These are phyloP conservation scores for Pyricularia sp. DNA, from an alignment of 2,329 filamentous ascomycete species.

Conservation along the genomic window DNA sequence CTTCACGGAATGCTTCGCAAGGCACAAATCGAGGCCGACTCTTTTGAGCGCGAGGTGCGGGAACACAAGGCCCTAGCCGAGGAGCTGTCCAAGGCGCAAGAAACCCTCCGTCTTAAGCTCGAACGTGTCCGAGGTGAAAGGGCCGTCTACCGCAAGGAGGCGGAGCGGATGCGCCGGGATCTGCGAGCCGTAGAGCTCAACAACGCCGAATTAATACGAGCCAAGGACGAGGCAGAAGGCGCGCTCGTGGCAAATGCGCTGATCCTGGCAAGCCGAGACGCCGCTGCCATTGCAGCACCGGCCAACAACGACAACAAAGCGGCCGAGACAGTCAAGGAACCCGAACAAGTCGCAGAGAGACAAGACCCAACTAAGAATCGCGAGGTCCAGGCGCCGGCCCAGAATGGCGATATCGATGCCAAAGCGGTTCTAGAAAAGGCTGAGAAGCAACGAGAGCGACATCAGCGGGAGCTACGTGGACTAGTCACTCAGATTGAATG, in stretches of 20 bases:
- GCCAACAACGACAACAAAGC: background rate
- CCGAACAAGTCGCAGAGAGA: background rate
- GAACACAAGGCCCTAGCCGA: constrained; percentile 56
- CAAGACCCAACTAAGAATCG: background rate
- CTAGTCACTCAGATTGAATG: constrained; percentile 83
- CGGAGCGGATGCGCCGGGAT: constrained; percentile 41
- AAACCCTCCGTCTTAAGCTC: constrained; percentile 51
- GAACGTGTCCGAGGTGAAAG: constrained; percentile 56
- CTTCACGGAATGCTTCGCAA: constrained; percentile 48
- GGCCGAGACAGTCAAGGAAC: background rate
- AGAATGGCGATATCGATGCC: background rate
- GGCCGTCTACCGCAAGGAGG: constrained; percentile 38
- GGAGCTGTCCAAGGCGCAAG: constrained; percentile 40
- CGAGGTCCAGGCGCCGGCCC: background rate
- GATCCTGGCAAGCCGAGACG: constrained; percentile 14
- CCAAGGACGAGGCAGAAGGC: constrained; percentile 8
- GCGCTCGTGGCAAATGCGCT: constrained; percentile 9
- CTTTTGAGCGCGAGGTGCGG: constrained; percentile 58
- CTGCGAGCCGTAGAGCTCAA: constrained; percentile 19
- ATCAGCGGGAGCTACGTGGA: constrained; percentile 66
- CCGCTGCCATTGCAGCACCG: background rate
- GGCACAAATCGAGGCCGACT: constrained; percentile 50
- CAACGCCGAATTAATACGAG: background rate
- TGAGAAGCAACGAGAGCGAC: constrained; percentile 23
- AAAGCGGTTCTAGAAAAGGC: constrained; percentile 1